Evolutionary conservation across 345 rosid species (phyloP), one percentile per base, ranked within the genome.

Genomic region (Anacardium occidentale): DNA sequence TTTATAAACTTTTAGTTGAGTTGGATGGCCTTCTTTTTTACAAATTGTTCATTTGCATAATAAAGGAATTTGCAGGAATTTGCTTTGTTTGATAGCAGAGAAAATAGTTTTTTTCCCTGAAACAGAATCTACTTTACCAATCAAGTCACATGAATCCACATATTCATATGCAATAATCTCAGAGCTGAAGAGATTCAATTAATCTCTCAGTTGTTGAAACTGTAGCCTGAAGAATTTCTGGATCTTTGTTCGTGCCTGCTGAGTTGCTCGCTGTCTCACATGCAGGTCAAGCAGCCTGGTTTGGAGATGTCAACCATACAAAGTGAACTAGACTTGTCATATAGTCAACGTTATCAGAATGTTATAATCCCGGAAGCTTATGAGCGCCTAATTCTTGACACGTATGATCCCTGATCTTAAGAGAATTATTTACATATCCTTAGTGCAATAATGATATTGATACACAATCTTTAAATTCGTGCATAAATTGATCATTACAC

Each of bases 271-370:
- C 3, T 66, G 22, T 64, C 66, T 76, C 73, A 12, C 32, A 18
- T 52, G 81, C 93, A 95, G 99, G 98, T 95, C 74, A 95, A 95
- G 90, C 88, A 91, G 78, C 99, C 99, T 18, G 99, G 99, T 55
- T 76, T 95, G 73, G 99, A 92, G 78, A 95, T 95, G 99, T 83
- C 86, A 64, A 88, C 97, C 0, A 94, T 80, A 71, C 99, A 95
- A 81, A 92, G 99, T 77, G 99, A 95, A 83, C 90, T 95, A 47
- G 99, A 95, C 84, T 82, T 95, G 79, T 95, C 99, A 24, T 95
- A 95, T 58, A 62, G 87, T 76, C 98, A 95, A 69, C 99, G 98
- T 8, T 95, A 95, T 77, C 97, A 93, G 74, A 83, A 74, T 48
- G 86, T 91, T 62, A 53, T 85, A 15, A 95, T 95, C 66, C 99